Evolutionary conservation across 2,329 filamentous ascomycete genomes (phyloP), one percentile per base, ranked within the genome.

Genomic region (Xylaria sp.): DNA sequence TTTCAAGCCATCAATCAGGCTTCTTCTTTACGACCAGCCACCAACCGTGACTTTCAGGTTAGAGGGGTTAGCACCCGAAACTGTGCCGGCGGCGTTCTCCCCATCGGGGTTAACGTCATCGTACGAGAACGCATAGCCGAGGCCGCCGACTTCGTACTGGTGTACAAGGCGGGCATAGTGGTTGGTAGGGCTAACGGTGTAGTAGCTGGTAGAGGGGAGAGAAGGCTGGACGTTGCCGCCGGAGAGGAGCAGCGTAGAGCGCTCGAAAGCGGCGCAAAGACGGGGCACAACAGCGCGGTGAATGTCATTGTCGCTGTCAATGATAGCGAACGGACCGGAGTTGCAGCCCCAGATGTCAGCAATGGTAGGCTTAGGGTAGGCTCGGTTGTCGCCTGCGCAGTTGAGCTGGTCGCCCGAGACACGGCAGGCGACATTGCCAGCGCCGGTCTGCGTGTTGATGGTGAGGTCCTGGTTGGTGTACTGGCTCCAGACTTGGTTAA

Each of bases 91-190:
- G 56, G 87, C 85, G 75, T 91, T 87, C 71, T 84, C 80, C 25
- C 84, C 87, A 69, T 83, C 81, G 0, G 88, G 86, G 63, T 88
- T 87, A 18, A 92, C 90, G 75, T 92, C 90, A 73, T 92, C 90
- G 72, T 91, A 92, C 0, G 90, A 84, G 75, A 91, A 92, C 0
- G 88, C 86, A 73, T 92, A 92, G 0, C 90, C 90, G 51, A 83
- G 80, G 0, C 86, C 84, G 77, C 91, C 88, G 1, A 84, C 76
- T 79, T 90, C 88, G 56, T 87, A 83, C 44, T 84, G 78, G 78
- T 92, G 90, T 1, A 92, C 84, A 34, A 91, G 82, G 12, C 88
- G 82, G 46, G 86, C 82, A 74, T 90, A 92, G 75, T 91, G 89
- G 73, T 79, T 83, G 13, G 84, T 85, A 0, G 84, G 82, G 46